Evolutionary conservation across 345 rosid genomes (phyloP).

Genomic region (Odontarrhena argentea): DNA sequence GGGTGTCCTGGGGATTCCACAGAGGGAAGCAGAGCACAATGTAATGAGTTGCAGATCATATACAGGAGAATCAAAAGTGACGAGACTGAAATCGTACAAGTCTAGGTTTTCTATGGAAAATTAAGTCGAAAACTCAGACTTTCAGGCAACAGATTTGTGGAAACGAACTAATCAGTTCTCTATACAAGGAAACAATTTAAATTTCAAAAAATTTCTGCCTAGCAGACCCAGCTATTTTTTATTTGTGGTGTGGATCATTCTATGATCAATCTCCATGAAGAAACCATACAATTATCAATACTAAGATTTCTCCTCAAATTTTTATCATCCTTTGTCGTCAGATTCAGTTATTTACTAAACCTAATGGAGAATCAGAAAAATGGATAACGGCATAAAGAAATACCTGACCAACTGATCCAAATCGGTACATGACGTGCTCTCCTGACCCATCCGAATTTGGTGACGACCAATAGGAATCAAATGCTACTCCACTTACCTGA

Average conservation of each 20-base stretch:
- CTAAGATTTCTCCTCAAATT: not conserved
- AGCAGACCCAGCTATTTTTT: not conserved
- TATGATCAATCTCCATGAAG: not conserved
- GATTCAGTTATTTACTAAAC: not conserved
- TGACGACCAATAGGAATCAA: constrained; percentile 93
- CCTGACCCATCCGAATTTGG: constrained; percentile 84
- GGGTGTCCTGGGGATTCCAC: constrained; percentile 70
- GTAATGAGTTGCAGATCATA: constrained; percentile 19
- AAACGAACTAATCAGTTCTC: not conserved
- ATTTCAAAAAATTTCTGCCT: not conserved
- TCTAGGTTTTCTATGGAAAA: not conserved
- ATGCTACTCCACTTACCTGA: constrained; percentile 99
- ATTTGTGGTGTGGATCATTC: not conserved
- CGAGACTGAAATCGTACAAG: not conserved
- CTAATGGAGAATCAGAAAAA: constrained; percentile 11
- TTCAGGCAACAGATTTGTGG: constrained; percentile 3
- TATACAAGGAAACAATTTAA: not conserved
- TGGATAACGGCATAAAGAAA: not conserved
- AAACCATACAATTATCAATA: not conserved
- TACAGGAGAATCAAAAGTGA: not conserved
- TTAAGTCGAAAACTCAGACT: not conserved
- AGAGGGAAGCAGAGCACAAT: constrained; percentile 10
- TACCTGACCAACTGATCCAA: constrained; percentile 99
- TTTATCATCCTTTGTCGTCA: not conserved
- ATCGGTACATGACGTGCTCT: constrained; percentile 88